Conservation (phyloP, 2,329 filamentous ascomycete genomes). For the Phaeosphaeria sp. region DNA sequence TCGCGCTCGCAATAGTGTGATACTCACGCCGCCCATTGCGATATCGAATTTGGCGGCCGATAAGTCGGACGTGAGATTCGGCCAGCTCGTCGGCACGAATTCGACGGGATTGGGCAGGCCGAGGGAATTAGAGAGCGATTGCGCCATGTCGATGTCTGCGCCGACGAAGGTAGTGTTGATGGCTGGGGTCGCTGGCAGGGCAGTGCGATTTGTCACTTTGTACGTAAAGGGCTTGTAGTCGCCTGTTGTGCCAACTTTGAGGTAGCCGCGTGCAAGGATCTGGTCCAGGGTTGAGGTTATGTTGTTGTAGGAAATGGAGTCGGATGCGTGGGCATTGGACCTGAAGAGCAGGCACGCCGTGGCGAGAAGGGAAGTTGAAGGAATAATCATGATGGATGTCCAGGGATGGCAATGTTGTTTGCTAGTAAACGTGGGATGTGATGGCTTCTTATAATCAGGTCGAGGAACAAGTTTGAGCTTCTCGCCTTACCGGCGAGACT, state of each 20-base stretch:
- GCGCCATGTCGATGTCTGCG: constrained; percentile 17
- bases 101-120: constrained; percentile 8
- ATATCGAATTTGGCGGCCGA: constrained; percentile 14
- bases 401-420: not conserved
- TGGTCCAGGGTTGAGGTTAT: constrained; percentile 14
- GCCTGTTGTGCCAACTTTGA: constrained; percentile 23
- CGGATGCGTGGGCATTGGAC: not conserved
- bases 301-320: not conserved
- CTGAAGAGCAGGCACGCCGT: not conserved
- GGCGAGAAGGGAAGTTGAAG: not conserved
- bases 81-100: constrained; percentile 19
- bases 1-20: constrained; percentile 12
- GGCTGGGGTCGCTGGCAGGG: constrained; percentile 10
- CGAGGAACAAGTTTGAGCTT: too few species aligned
- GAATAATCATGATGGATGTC: not conserved
- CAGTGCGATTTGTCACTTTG: constrained; percentile 15
- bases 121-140: constrained; percentile 15
- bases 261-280: constrained; percentile 17
- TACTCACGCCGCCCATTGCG: constrained; percentile 21
- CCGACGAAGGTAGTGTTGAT: constrained; percentile 21
- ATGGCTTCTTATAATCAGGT: not conserved
- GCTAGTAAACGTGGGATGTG: not conserved
- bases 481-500: too few species aligned
- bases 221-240: constrained; percentile 24
- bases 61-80: constrained; percentile 12